These are phyloP conservation scores for Globisporangium solare DNA, from an alignment of 352 stramenopile species.

Conservation along the genomic window DNA sequence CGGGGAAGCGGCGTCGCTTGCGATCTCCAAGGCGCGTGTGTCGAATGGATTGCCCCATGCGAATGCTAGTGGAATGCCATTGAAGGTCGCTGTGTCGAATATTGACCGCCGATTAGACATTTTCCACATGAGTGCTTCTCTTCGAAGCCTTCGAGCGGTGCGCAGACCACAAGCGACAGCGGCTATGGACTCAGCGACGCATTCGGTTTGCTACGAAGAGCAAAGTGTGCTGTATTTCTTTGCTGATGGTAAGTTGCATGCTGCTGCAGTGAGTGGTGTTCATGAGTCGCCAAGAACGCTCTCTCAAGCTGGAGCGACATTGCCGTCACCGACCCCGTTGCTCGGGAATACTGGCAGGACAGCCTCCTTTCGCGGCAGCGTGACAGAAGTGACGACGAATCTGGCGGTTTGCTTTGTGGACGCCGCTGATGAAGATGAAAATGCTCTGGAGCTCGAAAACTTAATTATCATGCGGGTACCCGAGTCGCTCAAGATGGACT, in stretches of 20 bases:
- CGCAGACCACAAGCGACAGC: slow-evolving; percentile 22
- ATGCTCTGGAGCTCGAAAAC: slow-evolving; percentile 20
- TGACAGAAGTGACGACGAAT: background rate
- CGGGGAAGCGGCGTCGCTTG: slow-evolving; percentile 19
- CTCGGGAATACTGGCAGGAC: slow-evolving; percentile 1
- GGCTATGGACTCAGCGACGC: slow-evolving; percentile 23
- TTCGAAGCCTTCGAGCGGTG: slow-evolving; percentile 29
- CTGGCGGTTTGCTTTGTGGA: slow-evolving; percentile 16
- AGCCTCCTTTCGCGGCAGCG: slow-evolving; percentile 5
- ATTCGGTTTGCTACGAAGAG: slow-evolving; percentile 34
- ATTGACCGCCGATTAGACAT: slow-evolving; percentile 32
- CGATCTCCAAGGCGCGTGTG: slow-evolving; percentile 21
- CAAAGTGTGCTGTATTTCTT: slow-evolving; percentile 36
- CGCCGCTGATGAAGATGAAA: slow-evolving; percentile 15
- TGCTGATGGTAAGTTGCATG: slow-evolving; percentile 27
- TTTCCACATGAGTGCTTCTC: slow-evolving; percentile 28
- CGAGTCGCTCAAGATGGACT: slow-evolving; percentile 49
- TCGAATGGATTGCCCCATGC: background rate
- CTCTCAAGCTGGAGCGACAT: slow-evolving; percentile 4
- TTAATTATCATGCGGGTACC: slow-evolving; percentile 33
- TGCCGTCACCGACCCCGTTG: background rate
- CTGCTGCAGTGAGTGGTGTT: slow-evolving; percentile 14
- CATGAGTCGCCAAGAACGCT: background rate
- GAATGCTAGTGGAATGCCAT: background rate
- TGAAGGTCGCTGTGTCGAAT: slow-evolving; percentile 38